Evolutionary conservation across 805 yeast genomes (phyloP).

Genomic region (Metschnikowia lochheadii): DNA sequence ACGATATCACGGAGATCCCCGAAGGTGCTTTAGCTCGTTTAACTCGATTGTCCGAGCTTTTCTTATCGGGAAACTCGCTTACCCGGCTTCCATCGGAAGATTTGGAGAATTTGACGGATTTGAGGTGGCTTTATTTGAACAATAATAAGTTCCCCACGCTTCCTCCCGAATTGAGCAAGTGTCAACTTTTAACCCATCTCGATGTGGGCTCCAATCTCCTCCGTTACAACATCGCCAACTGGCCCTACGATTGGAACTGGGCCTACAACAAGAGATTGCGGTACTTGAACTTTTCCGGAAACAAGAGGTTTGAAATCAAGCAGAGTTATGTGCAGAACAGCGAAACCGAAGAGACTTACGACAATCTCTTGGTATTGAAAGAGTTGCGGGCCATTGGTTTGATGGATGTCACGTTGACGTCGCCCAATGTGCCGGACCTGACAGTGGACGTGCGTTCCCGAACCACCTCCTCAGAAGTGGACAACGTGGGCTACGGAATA

Average conservation of each 20-base stretch:
- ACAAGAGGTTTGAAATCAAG: slow-evolving; percentile 84
- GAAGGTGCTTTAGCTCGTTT: slow-evolving; percentile 61
- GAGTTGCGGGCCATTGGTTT: slow-evolving; percentile 73
- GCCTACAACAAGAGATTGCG: slow-evolving; percentile 70
- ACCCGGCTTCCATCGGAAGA: slow-evolving; percentile 83
- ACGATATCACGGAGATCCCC: slow-evolving; percentile 79
- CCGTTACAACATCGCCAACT: slow-evolving; percentile 88
- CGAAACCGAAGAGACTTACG: slow-evolving; percentile 60
- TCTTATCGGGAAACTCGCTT: slow-evolving; percentile 78
- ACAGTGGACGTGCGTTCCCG: slow-evolving; percentile 77
- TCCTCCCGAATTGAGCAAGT: slow-evolving; percentile 81
- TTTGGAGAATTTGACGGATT: slow-evolving; percentile 54
- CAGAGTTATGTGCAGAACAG: slow-evolving; percentile 55
- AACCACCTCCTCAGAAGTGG: slow-evolving; percentile 78
- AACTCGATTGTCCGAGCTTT: slow-evolving; percentile 56
- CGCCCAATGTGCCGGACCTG: slow-evolving; percentile 87
- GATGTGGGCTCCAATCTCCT: slow-evolving; percentile 91
- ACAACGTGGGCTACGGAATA: slow-evolving; percentile 81
- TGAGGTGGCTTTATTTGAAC: slow-evolving; percentile 66
- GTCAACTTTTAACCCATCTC: slow-evolving; percentile 58
- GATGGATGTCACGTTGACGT: slow-evolving; percentile 92
- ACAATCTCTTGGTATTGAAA: slow-evolving; percentile 58
- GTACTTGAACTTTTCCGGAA: slow-evolving; percentile 88
- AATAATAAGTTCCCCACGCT: slow-evolving; percentile 81
- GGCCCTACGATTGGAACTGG: slow-evolving; percentile 99